phyloP scores from a whole-genome alignment of 352 stramenopile genomes.

The Globisporangium mamillatum region DNA sequence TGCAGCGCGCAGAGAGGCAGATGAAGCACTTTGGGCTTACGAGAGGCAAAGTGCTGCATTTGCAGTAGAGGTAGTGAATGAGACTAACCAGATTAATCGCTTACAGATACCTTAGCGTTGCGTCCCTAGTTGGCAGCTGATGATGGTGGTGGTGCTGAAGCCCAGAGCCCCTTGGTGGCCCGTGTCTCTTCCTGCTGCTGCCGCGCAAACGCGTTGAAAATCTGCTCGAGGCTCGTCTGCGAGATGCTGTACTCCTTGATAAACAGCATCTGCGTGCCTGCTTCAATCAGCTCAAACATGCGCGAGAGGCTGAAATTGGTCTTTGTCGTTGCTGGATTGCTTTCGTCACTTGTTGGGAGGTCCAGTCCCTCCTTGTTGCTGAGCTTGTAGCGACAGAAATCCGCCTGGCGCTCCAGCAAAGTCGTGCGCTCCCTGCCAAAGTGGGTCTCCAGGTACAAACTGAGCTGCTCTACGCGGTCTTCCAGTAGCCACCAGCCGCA shows the following conservation, averaged over 20 bases:
- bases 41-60: constrained; percentile 1
- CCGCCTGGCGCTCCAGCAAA: constrained; percentile 57
- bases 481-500: constrained; percentile 68
- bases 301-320: constrained; percentile 4
- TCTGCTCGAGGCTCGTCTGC: constrained; percentile 84
- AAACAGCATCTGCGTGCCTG: constrained; percentile 15
- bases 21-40: constrained; percentile 51
- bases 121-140: neutral
- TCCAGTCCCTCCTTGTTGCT: neutral
- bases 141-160: neutral
- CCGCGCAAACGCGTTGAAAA: constrained; percentile 84
- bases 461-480: constrained; percentile 37
- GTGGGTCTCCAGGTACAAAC: constrained; percentile 31
- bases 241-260: constrained; percentile 80
- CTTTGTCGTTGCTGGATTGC: neutral
- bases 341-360: neutral
- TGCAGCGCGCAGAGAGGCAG: constrained; percentile 77
- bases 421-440: constrained; percentile 29
- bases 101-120: neutral
- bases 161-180: neutral
- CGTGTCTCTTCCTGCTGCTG: constrained; percentile 29
- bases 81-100: neutral
- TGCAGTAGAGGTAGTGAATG: neutral
- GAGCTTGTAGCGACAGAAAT: constrained; percentile 68
- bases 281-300: constrained; percentile 16